phyloP scores from a whole-genome alignment of 108 stramenopile species.

The Heterococcus sp. region DNA sequence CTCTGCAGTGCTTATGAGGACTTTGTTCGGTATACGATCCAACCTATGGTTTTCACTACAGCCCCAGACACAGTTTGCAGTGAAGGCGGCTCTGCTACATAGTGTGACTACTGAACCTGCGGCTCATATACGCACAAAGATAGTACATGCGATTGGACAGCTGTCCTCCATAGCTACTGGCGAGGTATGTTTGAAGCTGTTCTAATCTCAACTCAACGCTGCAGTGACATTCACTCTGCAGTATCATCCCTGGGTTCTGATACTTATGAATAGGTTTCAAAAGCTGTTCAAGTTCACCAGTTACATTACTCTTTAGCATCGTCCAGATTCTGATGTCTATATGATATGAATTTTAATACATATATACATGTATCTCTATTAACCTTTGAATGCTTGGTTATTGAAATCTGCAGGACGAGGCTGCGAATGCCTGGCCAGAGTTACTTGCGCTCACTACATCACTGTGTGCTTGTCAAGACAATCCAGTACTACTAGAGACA shows the following conservation, averaged over 20 bases:
- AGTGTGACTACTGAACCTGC: conserved; percentile 25
- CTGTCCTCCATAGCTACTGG: conserved; percentile 2
- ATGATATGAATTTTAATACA: too few species aligned
- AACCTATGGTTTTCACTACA: conserved; percentile 31
- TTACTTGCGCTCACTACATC: conserved; percentile 24
- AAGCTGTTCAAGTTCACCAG: too few species aligned
- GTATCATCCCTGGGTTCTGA: too few species aligned
- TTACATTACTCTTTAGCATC: too few species aligned
- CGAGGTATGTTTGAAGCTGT: too few species aligned
- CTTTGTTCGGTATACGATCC: conserved; percentile 27
- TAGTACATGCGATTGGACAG: conserved; percentile 28
- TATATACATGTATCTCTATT: too few species aligned
- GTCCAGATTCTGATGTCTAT: too few species aligned
- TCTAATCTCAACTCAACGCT: too few species aligned
- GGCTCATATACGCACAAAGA: conserved; percentile 20
- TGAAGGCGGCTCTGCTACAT: conserved; percentile 17
- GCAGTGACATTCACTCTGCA: too few species aligned
- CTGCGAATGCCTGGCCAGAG: conserved; percentile 18
- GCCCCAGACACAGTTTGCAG: conserved; percentile 13
- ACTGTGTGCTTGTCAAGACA: conserved; percentile 10
- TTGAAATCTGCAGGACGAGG: not conserved
- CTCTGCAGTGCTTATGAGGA: conserved; percentile 26
- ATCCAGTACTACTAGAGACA: not conserved
- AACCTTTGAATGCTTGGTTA: too few species aligned
- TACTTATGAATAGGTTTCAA: too few species aligned